These are phyloP conservation scores for Rhododendron molle DNA, from an alignment of 148 eudicot species.

Conservation along the genomic window DNA sequence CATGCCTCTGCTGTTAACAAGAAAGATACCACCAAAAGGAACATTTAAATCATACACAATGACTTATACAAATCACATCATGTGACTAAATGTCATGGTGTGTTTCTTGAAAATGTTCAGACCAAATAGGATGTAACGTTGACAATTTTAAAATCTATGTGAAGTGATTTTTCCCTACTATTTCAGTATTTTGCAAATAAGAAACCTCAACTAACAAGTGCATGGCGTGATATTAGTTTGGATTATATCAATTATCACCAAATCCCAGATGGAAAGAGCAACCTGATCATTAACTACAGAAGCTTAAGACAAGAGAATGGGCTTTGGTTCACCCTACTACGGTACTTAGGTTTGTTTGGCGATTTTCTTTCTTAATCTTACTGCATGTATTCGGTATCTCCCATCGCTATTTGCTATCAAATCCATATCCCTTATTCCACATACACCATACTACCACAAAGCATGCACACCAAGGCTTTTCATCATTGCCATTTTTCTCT, in stretches of 20 bases:
- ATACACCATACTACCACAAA: no score
- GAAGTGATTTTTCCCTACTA: neutral
- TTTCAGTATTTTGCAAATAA: neutral
- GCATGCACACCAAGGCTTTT: no score
- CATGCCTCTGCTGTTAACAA: conserved; percentile 48
- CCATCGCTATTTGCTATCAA: no score
- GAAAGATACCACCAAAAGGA: neutral
- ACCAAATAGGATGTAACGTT: neutral
- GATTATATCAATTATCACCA: neutral
- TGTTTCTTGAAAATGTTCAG: neutral
- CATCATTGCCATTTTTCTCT: no score
- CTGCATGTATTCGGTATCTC: neutral
- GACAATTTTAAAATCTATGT: neutral
- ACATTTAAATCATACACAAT: neutral
- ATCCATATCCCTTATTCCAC: no score
- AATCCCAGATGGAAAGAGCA: neutral
- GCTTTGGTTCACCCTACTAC: neutral
- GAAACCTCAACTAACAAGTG: neutral
- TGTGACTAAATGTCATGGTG: neutral
- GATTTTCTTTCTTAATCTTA: neutral
- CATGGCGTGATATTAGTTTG: neutral
- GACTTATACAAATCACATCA: neutral
- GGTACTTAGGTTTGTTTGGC: neutral
- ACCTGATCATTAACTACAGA: neutral
- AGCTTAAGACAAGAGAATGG: neutral